phyloP scores from a whole-genome alignment of 306 rosid genomes.

The Calophaca sinica region DNA sequence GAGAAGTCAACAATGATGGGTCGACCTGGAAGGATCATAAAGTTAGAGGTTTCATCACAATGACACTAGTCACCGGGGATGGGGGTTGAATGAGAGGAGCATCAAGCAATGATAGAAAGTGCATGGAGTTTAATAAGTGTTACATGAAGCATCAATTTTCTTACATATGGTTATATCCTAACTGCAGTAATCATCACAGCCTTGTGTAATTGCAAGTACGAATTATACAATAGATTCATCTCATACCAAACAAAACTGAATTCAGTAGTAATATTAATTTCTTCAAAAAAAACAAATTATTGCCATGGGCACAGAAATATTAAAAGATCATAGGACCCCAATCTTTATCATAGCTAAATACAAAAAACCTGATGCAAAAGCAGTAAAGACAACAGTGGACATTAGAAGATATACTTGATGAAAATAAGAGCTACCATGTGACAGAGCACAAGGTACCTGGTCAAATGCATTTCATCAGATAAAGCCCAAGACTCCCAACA shows the following conservation, averaged over 20 bases:
- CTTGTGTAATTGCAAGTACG: constrained; percentile 3
- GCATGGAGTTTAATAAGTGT: background rate
- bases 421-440: constrained; percentile 21
- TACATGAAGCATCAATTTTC: background rate
- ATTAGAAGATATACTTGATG: background rate
- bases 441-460: constrained; percentile 45
- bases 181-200: background rate
- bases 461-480: constrained; percentile 48
- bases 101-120: background rate
- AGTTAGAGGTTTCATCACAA: constrained; percentile 39
- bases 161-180: background rate
- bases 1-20: constrained; percentile 98
- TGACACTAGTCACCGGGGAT: background rate
- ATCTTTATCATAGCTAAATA: background rate
- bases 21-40: constrained; percentile 62
- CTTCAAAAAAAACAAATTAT: background rate
- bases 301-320: background rate
- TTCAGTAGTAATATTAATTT: background rate
- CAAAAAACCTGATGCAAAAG: background rate
- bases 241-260: constrained; percentile 8
- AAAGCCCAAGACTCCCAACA: constrained; percentile 45
- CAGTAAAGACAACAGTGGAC: constrained; percentile 7
- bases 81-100: background rate
- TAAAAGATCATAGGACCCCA: background rate
- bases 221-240: background rate